Percentiles rank a stretch among this genome's conserved stretches.
Evolutionary conservation across 192 early-diverging fungal genomes (phyloP).

Genomic region (Geranomyces michiganensis): DNA sequence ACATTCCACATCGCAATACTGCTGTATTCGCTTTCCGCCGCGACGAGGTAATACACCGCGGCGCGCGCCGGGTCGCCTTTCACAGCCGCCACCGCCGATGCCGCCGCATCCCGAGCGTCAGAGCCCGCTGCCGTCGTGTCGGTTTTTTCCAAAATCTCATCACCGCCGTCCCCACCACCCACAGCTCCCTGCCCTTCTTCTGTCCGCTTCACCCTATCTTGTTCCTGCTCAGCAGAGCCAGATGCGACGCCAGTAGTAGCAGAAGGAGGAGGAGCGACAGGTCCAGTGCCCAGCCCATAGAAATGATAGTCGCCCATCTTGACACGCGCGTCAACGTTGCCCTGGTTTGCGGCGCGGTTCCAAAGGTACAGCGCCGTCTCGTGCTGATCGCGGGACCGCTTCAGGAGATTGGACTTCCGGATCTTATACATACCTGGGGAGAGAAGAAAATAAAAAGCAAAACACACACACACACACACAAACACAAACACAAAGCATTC

Average conservation of each 20-base stretch:
- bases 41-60: conserved; percentile 78
- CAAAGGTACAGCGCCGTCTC: conserved; percentile 83
- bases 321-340: conserved; percentile 84
- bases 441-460: not conserved
- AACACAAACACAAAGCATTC: not conserved
- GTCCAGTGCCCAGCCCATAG: conserved; percentile 70
- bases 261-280: not conserved
- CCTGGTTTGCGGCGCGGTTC: conserved; percentile 93
- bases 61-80: conserved; percentile 73
- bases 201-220: not conserved
- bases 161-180: too few relatives aligned
- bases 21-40: conserved; percentile 74
- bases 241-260: not conserved
- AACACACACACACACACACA: too few relatives aligned
- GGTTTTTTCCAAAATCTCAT: too few relatives aligned
- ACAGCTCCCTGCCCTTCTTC: too few relatives aligned
- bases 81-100: not conserved
- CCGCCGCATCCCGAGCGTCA: not conserved
- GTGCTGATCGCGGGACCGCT: conserved; percentile 26
- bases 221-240: not conserved
- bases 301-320: conserved; percentile 95
- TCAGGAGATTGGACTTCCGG: conserved; percentile 10
- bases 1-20: conserved; percentile 95
- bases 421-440: conserved; percentile 11
- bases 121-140: not conserved